Evolutionary conservation across 495 filamentous ascomycete species (phyloP).

Genomic region (Collariella sp.): DNA sequence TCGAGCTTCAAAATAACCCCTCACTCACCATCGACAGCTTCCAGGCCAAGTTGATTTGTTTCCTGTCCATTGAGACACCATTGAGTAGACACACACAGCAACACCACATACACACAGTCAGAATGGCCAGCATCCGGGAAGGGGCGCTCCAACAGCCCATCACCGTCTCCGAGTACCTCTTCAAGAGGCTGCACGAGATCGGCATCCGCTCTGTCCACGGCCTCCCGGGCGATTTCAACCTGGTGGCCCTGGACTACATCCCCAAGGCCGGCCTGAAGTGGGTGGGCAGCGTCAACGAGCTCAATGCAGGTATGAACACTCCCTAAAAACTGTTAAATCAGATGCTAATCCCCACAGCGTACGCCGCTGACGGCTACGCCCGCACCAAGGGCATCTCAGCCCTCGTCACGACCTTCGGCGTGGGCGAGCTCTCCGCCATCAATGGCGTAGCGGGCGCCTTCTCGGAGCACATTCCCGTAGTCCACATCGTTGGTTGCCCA

Average conservation of each 20-base stretch:
- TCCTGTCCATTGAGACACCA: background rate
- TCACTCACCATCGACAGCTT: background rate
- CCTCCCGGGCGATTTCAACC: slow-evolving; percentile 71
- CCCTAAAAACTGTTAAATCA: background rate
- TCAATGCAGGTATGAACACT: slow-evolving; percentile 56
- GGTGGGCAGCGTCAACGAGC: slow-evolving; percentile 74
- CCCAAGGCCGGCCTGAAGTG: slow-evolving; percentile 55
- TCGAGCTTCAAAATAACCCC: background rate
- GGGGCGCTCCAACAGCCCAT: slow-evolving; percentile 37
- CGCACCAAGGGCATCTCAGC: slow-evolving; percentile 64
- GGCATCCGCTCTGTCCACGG: slow-evolving; percentile 61
- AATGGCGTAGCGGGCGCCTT: slow-evolving; percentile 66
- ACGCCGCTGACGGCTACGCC: slow-evolving; percentile 76
- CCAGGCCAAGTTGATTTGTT: background rate
- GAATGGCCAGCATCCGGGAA: slow-evolving; percentile 27
- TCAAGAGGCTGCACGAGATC: slow-evolving; percentile 58
- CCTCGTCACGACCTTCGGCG: slow-evolving; percentile 70
- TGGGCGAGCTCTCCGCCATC: slow-evolving; percentile 68
- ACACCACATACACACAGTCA: slow-evolving; percentile 9
- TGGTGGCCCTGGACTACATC: slow-evolving; percentile 59
- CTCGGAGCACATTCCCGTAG: slow-evolving; percentile 65
- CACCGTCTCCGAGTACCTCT: slow-evolving; percentile 55
- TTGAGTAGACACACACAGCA: background rate
- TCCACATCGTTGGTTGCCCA: slow-evolving; percentile 75
- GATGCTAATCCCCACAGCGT: slow-evolving; percentile 36